Evolutionary conservation across 2,329 filamentous ascomycete genomes (phyloP).

Genomic region (Pseudocercospora cruenta): DNA sequence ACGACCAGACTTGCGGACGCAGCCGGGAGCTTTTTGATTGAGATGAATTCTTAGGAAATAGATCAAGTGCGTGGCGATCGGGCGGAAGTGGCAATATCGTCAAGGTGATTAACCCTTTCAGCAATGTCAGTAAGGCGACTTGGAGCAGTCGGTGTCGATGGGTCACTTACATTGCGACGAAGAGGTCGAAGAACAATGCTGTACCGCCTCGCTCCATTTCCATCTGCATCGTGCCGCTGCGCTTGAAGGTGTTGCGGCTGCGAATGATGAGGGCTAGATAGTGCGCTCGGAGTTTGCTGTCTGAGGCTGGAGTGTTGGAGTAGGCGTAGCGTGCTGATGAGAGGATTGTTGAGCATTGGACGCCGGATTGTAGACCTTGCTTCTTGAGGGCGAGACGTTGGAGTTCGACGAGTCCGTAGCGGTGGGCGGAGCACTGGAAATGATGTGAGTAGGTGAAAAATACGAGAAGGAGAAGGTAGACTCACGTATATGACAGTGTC

Average conservation of each 20-base stretch:
- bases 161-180: slow-evolving; percentile 83
- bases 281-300: slow-evolving; percentile 88
- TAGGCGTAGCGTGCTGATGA: slow-evolving; percentile 89
- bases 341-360: slow-evolving; percentile 82
- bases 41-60: slow-evolving; percentile 9
- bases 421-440: slow-evolving; percentile 72
- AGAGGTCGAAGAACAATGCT: slow-evolving; percentile 83
- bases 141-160: background rate
- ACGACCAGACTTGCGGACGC: slow-evolving; percentile 15
- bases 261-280: slow-evolving; percentile 92
- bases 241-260: slow-evolving; percentile 84
- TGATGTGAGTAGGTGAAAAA: slow-evolving; percentile 14
- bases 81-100: slow-evolving; percentile 33
- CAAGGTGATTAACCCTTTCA: slow-evolving; percentile 25
- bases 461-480: slow-evolving; percentile 16
- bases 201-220: slow-evolving; percentile 90
- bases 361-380: slow-evolving; percentile 83
- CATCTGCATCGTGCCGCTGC: slow-evolving; percentile 91
- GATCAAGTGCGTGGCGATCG: slow-evolving; percentile 31
- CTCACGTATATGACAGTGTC: slow-evolving; percentile 82
- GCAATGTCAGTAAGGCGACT: background rate
- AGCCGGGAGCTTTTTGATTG: slow-evolving; percentile 19
- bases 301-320: slow-evolving; percentile 81
- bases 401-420: slow-evolving; percentile 80
- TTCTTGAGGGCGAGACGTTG: slow-evolving; percentile 85